Base-by-base conservation (phyloP, 768 basidiomycete species). In the Phylloporus scabripes region DNA sequence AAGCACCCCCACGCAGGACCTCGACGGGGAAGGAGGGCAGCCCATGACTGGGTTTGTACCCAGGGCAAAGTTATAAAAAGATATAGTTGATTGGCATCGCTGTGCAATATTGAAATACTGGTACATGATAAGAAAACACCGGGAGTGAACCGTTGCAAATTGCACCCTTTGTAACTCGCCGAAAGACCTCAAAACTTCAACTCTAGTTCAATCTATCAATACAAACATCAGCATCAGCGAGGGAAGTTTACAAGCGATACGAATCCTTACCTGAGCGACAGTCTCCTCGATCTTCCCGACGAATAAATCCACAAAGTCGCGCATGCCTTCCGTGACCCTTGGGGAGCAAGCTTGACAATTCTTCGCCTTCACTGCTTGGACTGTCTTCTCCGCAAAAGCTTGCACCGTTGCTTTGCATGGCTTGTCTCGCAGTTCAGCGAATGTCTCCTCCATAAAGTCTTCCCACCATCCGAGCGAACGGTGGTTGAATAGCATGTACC, bases 381-480 rank as follows among this genome's bases (percentile, higher is more conserved):
- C 31, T 0, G 48, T 49, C 20, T 38, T 46, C 2, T 53, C 51
- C 4, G 24, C 48, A 14, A 1, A 9, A 4, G 26, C 3, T 10
- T 45, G 29, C 7, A 62, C 42, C 2, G 26, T 51, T 21, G 17
- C 52, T 3, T 42, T 46, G 29, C 55, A 66, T 1, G 65, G 58
- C 21, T 29, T 61, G n/a, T 67, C 62, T 1, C 40, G 43, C 39
- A 65, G 29, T 4, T 31, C 42, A 1, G 11, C 9, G 6, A 52
- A 54, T 1, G 36, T 11, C 8, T 43, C 48, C 15, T 54, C 40
- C 49, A 55, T 54, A 18, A 55, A 63, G 1, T 40, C 26, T 0
- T 49, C 46, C 61, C 66, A 65, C 64, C 61, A 61, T 0, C 21
- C 28, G 15, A 37, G 34, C 8, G 36, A 20, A 3, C 11, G 7